phyloP scores from a whole-genome alignment of 805 yeast genomes.

The Kazachstania viticola region DNA sequence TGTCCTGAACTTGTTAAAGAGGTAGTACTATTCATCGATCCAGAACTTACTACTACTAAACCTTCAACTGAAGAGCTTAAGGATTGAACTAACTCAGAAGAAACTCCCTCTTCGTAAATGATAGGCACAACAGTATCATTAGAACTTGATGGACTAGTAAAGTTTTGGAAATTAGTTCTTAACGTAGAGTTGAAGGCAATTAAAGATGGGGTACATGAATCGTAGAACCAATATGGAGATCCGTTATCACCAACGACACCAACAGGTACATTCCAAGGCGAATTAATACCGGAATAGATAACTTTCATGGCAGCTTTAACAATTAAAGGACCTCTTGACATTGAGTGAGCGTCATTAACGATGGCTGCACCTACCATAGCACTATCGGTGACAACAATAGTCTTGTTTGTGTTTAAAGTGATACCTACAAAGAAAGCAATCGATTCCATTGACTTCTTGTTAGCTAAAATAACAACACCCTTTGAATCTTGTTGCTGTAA shows the following conservation, averaged over 20 bases:
- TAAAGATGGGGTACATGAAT: conserved; percentile 12
- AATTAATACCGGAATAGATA: conserved; percentile 20
- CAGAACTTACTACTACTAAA: conserved; percentile 16
- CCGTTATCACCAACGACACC: conserved; percentile 14
- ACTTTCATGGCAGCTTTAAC: conserved; percentile 10
- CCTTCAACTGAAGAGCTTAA: conserved; percentile 14
- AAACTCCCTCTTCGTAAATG: conserved; percentile 17
- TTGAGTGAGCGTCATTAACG: conserved; percentile 8
- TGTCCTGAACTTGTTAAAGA: conserved; percentile 5
- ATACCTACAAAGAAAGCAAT: conserved; percentile 18
- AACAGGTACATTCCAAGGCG: conserved; percentile 20
- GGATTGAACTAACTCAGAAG: conserved; percentile 8
- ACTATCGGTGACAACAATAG: conserved; percentile 15
- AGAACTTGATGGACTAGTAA: conserved; percentile 9
- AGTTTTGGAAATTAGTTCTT: conserved; percentile 14
- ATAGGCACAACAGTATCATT: conserved; percentile 17
- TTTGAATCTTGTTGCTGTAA: conserved; percentile 5
- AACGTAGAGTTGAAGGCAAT: conserved; percentile 12
- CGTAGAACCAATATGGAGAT: conserved; percentile 16
- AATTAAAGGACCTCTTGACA: conserved; percentile 18
- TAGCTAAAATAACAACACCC: conserved; percentile 20
- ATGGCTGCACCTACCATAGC: conserved; percentile 7
- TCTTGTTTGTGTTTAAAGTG: conserved; percentile 13
- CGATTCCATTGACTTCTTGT: conserved; percentile 15
- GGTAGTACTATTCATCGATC: conserved; percentile 7